phyloP scores from a whole-genome alignment of 2,329 filamentous ascomycete genomes.

The Phaeosphaeriaceae sp. region DNA sequence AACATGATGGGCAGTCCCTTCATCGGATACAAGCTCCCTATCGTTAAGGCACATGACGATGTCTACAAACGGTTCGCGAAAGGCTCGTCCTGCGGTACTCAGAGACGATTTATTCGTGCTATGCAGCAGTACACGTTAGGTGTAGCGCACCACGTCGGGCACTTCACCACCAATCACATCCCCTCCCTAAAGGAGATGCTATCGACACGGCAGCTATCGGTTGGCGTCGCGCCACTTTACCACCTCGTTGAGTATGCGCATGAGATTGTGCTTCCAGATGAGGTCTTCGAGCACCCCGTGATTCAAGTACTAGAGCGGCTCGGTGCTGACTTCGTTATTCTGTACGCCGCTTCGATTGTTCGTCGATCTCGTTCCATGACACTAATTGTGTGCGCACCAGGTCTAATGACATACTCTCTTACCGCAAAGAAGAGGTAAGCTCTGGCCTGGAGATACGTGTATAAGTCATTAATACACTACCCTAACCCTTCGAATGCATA shows the following conservation, averaged over 20 bases:
- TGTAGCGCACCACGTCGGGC: slow-evolving; percentile 4
- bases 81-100: slow-evolving; percentile 1
- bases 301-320: slow-evolving; percentile 1
- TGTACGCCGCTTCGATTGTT: slow-evolving; percentile 1
- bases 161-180: slow-evolving; percentile 5
- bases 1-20: slow-evolving; percentile 1
- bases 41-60: slow-evolving; percentile 5
- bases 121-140: slow-evolving; percentile 5
- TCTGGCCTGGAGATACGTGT: neutral
- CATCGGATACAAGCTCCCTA: slow-evolving; percentile 1
- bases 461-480: neutral
- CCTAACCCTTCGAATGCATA: neutral
- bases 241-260: slow-evolving; percentile 4
- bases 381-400: neutral
- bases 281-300: slow-evolving; percentile 3
- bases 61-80: neutral
- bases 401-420: slow-evolving; percentile 5
- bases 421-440: slow-evolving; percentile 6
- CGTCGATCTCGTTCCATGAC: neutral
- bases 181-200: slow-evolving; percentile 4
- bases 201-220: slow-evolving; percentile 3
- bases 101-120: slow-evolving; percentile 1
- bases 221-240: slow-evolving; percentile 4
- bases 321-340: slow-evolving; percentile 3
- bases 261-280: slow-evolving; percentile 1